Base-by-base conservation (phyloP, 805 yeast genomes). In the Nakazawaea peltata region DNA sequence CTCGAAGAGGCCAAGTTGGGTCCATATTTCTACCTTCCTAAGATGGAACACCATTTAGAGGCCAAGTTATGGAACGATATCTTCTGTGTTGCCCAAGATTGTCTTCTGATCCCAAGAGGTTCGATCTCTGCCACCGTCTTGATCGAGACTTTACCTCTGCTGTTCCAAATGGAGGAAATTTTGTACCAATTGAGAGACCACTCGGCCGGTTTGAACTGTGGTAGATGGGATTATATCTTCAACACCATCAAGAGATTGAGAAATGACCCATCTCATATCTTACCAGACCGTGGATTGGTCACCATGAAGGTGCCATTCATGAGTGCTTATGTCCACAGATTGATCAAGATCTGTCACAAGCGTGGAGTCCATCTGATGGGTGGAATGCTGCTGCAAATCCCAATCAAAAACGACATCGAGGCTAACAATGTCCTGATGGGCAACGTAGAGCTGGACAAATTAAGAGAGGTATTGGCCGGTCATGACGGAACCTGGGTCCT, bases 401-500 rank as follows among this genome's bases (percentile, higher is more conserved):
- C 92, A 44, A 81, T 81, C 60, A 81, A 81, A 56, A 67, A 73
- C 44, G 87, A 82, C 50, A 19, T 8, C 4, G 71, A 63, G 41
- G 72, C 76, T 42, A 81, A 82, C 59, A 64, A 65, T 31, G 60
- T 63, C 32, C 90, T 88, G 8, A 71, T 82, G 77, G 74, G 69
- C 32, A 80, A 79, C 45, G 92, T 82, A 36, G 69, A 73, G 44
- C 72, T 68, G 54, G 94, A 82, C 59, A 82, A 82, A 60, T 67
- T 78, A 45, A 65, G 92, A 48, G 94, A 82, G 59, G 81, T 81
- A 32, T 59, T 65, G 33, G 79, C 81, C 37, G 92, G 92, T 32
- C 86, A 84, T 59, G 94, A 82, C 63, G 87, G 92, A 34, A 80
- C 90, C 40, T 82, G 94, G 94, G 82, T 82, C 53, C 90, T 90